Conservation (phyloP, 257 asterid species). For the Craterostigma plantagineum region DNA sequence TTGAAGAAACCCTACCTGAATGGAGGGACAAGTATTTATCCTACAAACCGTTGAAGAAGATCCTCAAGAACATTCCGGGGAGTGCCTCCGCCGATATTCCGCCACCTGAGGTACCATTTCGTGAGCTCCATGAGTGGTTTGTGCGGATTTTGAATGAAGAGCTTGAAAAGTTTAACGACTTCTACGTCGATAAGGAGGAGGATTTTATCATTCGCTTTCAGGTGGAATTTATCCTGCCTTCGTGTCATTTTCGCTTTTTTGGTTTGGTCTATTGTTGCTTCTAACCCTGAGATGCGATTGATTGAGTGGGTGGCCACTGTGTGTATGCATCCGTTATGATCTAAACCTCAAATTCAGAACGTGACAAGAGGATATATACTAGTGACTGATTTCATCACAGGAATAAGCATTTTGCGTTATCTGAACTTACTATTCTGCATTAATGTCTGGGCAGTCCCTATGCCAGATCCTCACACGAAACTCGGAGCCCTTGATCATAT, state of each 20-base stretch:
- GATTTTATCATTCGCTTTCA: conserved; percentile 78
- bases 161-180: conserved; percentile 82
- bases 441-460: too few relatives aligned
- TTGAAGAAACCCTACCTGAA: conserved; percentile 78
- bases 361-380: too few relatives aligned
- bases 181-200: conserved; percentile 93
- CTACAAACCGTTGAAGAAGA: conserved; percentile 68
- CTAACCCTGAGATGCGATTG: background rate
- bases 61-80: conserved; percentile 43
- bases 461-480: too few relatives aligned
- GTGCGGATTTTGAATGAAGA: conserved; percentile 54
- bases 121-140: conserved; percentile 55
- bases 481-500: too few relatives aligned
- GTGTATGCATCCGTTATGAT: too few relatives aligned
- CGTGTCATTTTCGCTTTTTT: background rate
- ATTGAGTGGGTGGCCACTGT: too few relatives aligned
- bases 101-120: conserved; percentile 13
- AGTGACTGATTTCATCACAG: too few relatives aligned
- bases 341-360: too few relatives aligned
- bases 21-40: conserved; percentile 90
- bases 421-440: too few relatives aligned
- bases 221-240: conserved; percentile 24
- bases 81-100: conserved; percentile 13
- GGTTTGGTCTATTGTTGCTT: background rate
- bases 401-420: too few relatives aligned